Evolutionary conservation across 495 filamentous ascomycete species (phyloP), one percentile per base, ranked within the genome.

Genomic region (Podospora didyma): DNA sequence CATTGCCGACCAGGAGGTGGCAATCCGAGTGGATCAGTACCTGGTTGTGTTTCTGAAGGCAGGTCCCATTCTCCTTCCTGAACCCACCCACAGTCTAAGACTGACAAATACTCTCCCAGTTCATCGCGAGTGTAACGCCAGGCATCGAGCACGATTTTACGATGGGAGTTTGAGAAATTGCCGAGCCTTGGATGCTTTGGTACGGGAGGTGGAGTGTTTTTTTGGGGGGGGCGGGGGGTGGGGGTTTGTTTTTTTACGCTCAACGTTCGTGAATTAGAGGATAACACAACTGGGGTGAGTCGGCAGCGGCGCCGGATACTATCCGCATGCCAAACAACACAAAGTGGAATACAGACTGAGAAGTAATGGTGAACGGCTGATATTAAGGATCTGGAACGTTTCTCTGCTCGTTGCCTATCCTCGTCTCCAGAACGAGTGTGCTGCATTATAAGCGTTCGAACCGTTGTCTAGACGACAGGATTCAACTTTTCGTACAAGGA

Each of bases 71-170:
- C 14, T 7, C 24, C 4, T 5, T 7, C 12, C 4, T 24, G 1
- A 14, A 7, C 12, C 12, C 2, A 42, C 39, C 39, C 14, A 6
- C 24, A 3, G 21, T 10, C 9, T 17, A 39, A 51, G 5, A n/a
- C 20, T 54, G 24, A 48, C 67, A 62, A 57, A 70, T 46, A n/a
- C 19, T 16, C 12, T 47, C 26, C 17, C 22, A 83, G 84, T 97
- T 98, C 71, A 95, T 97, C 80, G 92, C 94, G 12, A 92, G 89
- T 57, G 93, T 98, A 23, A 97, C 93, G 21, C 94, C 94, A 7
- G 91, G 91, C 14, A 97, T 98, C 69, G 94, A 97, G 75, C 89
- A 97, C 68, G 94, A 98, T 69, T 97, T 95, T 70, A 98, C 94
- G 1, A 98, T 97, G 92, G 90, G 93, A 2, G 86, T 98, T 26